Percentiles rank a stretch among this genome's conserved stretches.
Conservation (phyloP, 768 basidiomycete species). For the Agaricus blazei region DNA sequence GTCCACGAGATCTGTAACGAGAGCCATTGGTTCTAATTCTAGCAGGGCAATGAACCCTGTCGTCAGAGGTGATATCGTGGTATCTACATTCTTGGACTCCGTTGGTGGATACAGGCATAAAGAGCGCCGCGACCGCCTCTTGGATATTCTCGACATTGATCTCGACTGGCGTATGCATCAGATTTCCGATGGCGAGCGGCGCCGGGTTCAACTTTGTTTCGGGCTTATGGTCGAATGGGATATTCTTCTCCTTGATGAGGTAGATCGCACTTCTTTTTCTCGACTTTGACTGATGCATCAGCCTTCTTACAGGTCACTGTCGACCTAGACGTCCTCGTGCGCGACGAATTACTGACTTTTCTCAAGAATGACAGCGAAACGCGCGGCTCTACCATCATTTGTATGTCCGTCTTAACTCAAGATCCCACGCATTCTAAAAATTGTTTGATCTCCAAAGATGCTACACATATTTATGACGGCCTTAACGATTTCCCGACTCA, state of each 20-base stretch:
- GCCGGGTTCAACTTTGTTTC: constrained; percentile 89
- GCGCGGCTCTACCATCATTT: constrained; percentile 85
- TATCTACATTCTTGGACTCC: constrained; percentile 93
- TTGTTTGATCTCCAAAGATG: constrained; percentile 45
- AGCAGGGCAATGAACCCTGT: constrained; percentile 94
- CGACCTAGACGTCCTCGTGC: constrained; percentile 93
- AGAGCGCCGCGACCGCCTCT: constrained; percentile 74
- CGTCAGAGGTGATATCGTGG: constrained; percentile 87
- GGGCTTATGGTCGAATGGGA: constrained; percentile 96
- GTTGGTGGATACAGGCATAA: constrained; percentile 96
- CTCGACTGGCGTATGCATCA: constrained; percentile 94
- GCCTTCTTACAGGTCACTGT: constrained; percentile 72
- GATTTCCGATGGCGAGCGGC: constrained; percentile 94
- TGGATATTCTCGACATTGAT: constrained; percentile 93
- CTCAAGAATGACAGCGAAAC: constrained; percentile 75
- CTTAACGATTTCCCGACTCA: constrained; percentile 90
- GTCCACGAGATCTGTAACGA: constrained; percentile 12
- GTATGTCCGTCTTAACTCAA: constrained; percentile 52
- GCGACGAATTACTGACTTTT: constrained; percentile 85
- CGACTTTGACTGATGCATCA: not conserved
- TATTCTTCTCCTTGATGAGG: constrained; percentile 90
- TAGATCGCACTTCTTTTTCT: constrained; percentile 22
- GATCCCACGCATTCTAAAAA: constrained; percentile 1
- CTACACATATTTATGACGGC: constrained; percentile 97
- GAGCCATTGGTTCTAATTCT: not conserved